Evolutionary conservation across 176 grass and related monocot species (phyloP).

Genomic region (Carex cristatella): DNA sequence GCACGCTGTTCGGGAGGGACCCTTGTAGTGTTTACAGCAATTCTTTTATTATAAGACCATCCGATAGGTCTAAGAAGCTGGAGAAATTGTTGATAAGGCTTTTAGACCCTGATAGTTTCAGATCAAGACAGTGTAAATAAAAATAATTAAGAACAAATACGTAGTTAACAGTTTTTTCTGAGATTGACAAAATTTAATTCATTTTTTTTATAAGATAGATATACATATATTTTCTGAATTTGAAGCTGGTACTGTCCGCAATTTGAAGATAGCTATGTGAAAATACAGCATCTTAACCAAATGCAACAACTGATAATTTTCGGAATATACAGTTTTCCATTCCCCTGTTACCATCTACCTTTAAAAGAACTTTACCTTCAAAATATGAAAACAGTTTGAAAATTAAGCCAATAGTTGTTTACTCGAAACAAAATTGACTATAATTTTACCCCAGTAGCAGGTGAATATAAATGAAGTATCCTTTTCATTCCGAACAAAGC

Average conservation of each 20-base stretch:
- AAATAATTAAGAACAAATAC: slow-evolving; percentile 1
- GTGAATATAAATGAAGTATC: not conserved
- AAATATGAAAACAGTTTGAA: not conserved
- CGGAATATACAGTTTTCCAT: not conserved
- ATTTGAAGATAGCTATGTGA: not conserved
- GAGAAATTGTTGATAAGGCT: slow-evolving; percentile 70
- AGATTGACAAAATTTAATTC: not conserved
- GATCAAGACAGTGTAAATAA: slow-evolving; percentile 96
- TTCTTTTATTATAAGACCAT: slow-evolving; percentile 49
- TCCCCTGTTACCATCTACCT: not conserved
- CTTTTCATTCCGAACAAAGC: not conserved
- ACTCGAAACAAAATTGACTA: not conserved
- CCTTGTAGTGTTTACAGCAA: slow-evolving; percentile 50
- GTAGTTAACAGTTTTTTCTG: slow-evolving; percentile 16
- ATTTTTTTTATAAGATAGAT: not conserved
- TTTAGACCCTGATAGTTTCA: slow-evolving; percentile 76
- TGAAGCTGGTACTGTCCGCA: not conserved
- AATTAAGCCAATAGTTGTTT: not conserved
- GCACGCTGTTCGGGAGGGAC: slow-evolving; percentile 35
- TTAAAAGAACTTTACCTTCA: not conserved
- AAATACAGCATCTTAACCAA: not conserved
- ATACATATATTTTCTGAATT: not conserved
- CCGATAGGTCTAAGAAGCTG: slow-evolving; percentile 44
- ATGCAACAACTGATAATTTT: not conserved
- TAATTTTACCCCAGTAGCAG: not conserved